Conservation (phyloP, 306 rosid species). For the Nissolia schottii region DNA sequence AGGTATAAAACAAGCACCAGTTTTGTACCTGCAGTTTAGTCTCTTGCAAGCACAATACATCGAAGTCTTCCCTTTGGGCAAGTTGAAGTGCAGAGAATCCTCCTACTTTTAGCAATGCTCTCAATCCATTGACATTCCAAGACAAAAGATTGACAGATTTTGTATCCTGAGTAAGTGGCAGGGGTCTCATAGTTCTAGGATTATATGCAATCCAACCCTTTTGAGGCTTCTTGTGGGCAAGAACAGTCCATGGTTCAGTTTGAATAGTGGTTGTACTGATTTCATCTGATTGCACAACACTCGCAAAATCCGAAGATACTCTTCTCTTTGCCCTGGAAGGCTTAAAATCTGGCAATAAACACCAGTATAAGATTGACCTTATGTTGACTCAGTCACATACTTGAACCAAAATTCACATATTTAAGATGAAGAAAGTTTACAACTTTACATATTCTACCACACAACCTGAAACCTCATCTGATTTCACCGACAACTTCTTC, state of each 20-base stretch:
- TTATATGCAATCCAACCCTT: slow-evolving; percentile 89
- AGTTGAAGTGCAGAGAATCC: slow-evolving; percentile 80
- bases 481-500: slow-evolving; percentile 42
- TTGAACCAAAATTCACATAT: slow-evolving; percentile 5
- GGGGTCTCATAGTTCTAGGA: slow-evolving; percentile 81
- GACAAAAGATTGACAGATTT: slow-evolving; percentile 71
- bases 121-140: slow-evolving; percentile 96
- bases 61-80: slow-evolving; percentile 83
- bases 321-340: slow-evolving; percentile 38
- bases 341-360: slow-evolving; percentile 43
- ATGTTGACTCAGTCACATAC: slow-evolving; percentile 2
- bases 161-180: slow-evolving; percentile 52
- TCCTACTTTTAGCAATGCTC: slow-evolving; percentile 73
- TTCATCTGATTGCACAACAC: slow-evolving; percentile 22
- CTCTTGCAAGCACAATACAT: slow-evolving; percentile 88
- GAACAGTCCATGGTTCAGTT: slow-evolving; percentile 82
- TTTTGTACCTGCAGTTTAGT: slow-evolving; percentile 84
- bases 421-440: neutral
- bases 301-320: slow-evolving; percentile 35
- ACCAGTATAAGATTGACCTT: neutral
- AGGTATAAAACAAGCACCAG: slow-evolving; percentile 14
- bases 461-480: slow-evolving; percentile 54
- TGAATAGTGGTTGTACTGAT: slow-evolving; percentile 23
- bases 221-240: slow-evolving; percentile 95
- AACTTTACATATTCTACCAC: slow-evolving; percentile 21